Conservation (phyloP, 805 yeast genomes). For the Wickerhamomyces canadensis region DNA sequence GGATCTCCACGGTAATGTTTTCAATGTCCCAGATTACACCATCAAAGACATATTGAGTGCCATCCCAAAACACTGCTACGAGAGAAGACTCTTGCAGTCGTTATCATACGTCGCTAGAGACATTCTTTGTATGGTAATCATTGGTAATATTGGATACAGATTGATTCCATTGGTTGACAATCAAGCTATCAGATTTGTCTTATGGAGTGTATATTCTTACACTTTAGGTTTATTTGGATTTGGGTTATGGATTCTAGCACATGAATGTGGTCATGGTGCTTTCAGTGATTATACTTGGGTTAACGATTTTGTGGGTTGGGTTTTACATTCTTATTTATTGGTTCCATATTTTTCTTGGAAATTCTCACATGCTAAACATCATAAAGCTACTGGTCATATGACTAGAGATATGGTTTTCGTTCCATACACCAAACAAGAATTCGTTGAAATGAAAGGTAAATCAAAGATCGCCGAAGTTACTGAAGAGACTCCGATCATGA, state of each 20-base stretch:
- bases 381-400: slow-evolving; percentile 58
- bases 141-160: slow-evolving; percentile 38
- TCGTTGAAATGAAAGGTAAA: slow-evolving; percentile 28
- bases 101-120: slow-evolving; percentile 50
- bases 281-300: slow-evolving; percentile 48
- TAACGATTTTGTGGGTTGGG: slow-evolving; percentile 57
- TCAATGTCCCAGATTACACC: slow-evolving; percentile 57
- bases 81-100: slow-evolving; percentile 45
- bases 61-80: slow-evolving; percentile 57
- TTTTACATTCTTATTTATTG: slow-evolving; percentile 48
- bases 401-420: slow-evolving; percentile 56
- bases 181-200: slow-evolving; percentile 29
- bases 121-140: slow-evolving; percentile 35
- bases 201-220: slow-evolving; percentile 37
- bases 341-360: slow-evolving; percentile 65
- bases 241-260: slow-evolving; percentile 60
- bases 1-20: slow-evolving; percentile 48
- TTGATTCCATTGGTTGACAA: slow-evolving; percentile 38
- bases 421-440: slow-evolving; percentile 48
- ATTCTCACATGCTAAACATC: slow-evolving; percentile 55
- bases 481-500: slow-evolving; percentile 50
- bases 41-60: slow-evolving; percentile 52
- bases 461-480: slow-evolving; percentile 38
- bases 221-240: slow-evolving; percentile 45
- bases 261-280: slow-evolving; percentile 62